Evolutionary conservation across 148 eudicot genomes (phyloP), one percentile per base, ranked within the genome.

Genomic region (Polygonum maritimum): DNA sequence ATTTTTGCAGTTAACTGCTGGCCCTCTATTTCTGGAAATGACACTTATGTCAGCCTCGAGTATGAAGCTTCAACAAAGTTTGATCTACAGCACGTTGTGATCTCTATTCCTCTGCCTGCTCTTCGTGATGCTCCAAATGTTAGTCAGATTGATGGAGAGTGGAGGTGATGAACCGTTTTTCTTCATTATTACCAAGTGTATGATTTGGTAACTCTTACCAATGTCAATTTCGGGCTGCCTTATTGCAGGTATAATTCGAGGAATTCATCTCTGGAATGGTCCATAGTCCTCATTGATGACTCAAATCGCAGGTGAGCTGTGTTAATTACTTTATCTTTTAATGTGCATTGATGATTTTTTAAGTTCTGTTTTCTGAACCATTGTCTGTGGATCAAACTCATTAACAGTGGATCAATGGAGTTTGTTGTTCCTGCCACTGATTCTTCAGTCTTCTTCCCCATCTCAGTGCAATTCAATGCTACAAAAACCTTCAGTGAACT

Each of bases 91-190:
- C 91, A 95, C 83, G 97, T 95, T 78, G 96, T 92, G 76, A 86
- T 95, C 71, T 92, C 96, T n/a, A 91, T 95, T 22, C 99, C 99
- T 78, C 94, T 95, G 63, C 99, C 99, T 36, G 96, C 99, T 73
- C 92, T 95, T 79, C 87, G 99, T 78, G 99, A 95, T 57, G 87
- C 94, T 51, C 99, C 99, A 69, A 90, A 78, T 81, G 97, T 95
- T 71, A 87, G 73, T 57, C 94, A 95, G 82, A 86, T 90, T 73
- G 97, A 95, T 81, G 99, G 99, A 51, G 99, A 95, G 63, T 95
- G 97, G 97, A 92, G 94, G 99, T 92, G 48, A 85, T 76, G 70
- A 60, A 26, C 2, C n/a, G 48, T 48, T 47, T 51, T 40, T 22
- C 19, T 26, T 7, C 2, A 48, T 47, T 11, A 22, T n/a, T 72